Conservation (phyloP, 768 basidiomycete genomes). For the Collybia sp. region DNA sequence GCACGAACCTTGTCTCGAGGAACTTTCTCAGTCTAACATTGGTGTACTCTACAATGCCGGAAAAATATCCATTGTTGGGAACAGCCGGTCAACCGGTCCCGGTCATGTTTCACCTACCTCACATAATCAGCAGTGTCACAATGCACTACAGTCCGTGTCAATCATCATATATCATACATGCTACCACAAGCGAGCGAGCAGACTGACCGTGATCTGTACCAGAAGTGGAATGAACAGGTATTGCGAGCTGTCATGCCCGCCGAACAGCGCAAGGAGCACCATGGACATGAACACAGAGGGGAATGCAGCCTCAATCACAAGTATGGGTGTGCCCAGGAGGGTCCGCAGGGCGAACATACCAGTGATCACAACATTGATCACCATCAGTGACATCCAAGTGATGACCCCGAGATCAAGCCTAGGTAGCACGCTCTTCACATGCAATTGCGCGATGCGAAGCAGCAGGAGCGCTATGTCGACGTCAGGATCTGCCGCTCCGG, state of each 20-base stretch:
- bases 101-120: too few species aligned
- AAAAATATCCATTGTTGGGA: too few species aligned
- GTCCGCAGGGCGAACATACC: conserved; percentile 26
- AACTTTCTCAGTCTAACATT: too few species aligned
- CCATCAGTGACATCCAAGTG: conserved; percentile 27
- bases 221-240: conserved; percentile 19
- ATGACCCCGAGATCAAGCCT: conserved; percentile 23
- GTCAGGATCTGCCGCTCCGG: neutral
- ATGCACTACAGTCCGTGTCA: conserved; percentile 19
- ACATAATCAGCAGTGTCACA: conserved; percentile 25
- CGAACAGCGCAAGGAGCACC: conserved; percentile 17
- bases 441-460: conserved; percentile 23
- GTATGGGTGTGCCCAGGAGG: conserved; percentile 19
- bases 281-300: conserved; percentile 29
- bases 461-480: conserved; percentile 21
- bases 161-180: too few species aligned
- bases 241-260: conserved; percentile 12
- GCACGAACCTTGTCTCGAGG: too few species aligned
- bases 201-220: conserved; percentile 16
- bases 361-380: conserved; percentile 24
- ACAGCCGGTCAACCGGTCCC: too few species aligned
- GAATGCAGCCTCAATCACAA: conserved; percentile 28
- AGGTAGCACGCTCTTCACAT: conserved; percentile 16
- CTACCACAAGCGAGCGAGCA: neutral
- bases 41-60: too few species aligned